Base-by-base conservation (phyloP, 805 yeast genomes). In the Cyberlindnera amylophila region DNA sequence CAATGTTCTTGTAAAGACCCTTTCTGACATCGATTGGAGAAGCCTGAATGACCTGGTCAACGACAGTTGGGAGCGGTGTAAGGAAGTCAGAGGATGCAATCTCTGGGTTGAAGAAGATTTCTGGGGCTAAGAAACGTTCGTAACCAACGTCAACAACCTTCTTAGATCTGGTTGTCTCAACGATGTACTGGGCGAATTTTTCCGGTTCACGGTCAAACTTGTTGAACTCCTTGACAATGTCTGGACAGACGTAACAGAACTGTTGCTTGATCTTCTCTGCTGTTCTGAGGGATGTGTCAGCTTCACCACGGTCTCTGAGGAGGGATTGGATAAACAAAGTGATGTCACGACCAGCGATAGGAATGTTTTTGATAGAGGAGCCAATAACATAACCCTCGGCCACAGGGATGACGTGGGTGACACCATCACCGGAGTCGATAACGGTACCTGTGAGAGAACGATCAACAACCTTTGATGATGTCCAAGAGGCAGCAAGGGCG, bases 311-410 rank as follows among this genome's bases (percentile, higher is more conserved):
- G 63, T 93, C 99, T 71, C 99, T 85, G 55, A 93, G 74, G 61
- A 93, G 71, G 35, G 87, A 80, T 71, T 93, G 99, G 52, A 93
- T 89, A 63, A 93, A 93, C 51, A 80, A 75, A 3, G 99, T 93
- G 55, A 93, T 91, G 63, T 93, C 99, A 67, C 99, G 82, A 57
- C 99, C 99, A 0, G 99, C 99, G 65, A 93, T 84, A 45, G 99
- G 99, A 45, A 93, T 88, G 64, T 93, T 91, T 62, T 93, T 93
- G 63, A 93, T 93, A 26, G 97, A 96, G 12, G 96, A 82, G 6
- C 98, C 99, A 63, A 93, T 93, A 27, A 93, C 99, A 62, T 93
- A 93, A 46, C 99, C 99, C 69, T 93, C 99, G 21, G 99, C 98
- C 28, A 93, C 99, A 13, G 99, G 98, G 50, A 93, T 93, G 35